Conservation (phyloP, 2,329 filamentous ascomycete species). For the Plectosphaerella plurivora region DNA sequence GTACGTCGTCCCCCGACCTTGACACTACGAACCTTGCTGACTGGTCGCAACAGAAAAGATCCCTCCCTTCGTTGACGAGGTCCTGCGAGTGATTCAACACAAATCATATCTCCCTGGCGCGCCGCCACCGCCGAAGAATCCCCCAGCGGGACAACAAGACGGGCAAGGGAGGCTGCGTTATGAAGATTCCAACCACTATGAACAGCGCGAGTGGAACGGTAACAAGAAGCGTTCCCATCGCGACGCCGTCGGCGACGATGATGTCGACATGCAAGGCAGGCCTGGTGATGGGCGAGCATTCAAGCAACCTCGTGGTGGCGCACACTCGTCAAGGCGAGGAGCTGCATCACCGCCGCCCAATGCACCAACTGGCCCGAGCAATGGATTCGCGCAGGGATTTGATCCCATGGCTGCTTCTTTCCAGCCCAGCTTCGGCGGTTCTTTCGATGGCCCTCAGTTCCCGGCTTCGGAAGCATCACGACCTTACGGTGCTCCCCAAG, state of each 20-base stretch:
- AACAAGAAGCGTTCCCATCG: conserved; percentile 29
- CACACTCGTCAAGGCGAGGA: conserved; percentile 18
- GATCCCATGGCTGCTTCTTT: neutral
- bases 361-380: neutral
- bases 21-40: neutral
- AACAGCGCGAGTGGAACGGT: conserved; percentile 12
- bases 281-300: conserved; percentile 35
- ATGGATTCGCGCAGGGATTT: neutral
- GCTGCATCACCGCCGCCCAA: neutral
- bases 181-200: conserved; percentile 10
- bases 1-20: conserved; percentile 27
- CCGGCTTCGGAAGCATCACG: neutral
- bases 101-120: conserved; percentile 58
- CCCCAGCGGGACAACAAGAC: neutral
- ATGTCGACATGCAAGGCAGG: neutral
- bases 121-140: conserved; percentile 31
- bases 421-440: neutral
- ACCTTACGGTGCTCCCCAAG: conserved; percentile 1
- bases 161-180: conserved; percentile 3
- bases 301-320: conserved; percentile 59
- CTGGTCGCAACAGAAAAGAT: conserved; percentile 2
- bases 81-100: conserved; percentile 61
- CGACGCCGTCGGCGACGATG: conserved; percentile 10
- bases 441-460: neutral
- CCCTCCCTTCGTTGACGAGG: conserved; percentile 50